These are phyloP conservation scores for Monosporozyma servazzii DNA, from an alignment of 805 yeast genomes.

Conservation along the genomic window DNA sequence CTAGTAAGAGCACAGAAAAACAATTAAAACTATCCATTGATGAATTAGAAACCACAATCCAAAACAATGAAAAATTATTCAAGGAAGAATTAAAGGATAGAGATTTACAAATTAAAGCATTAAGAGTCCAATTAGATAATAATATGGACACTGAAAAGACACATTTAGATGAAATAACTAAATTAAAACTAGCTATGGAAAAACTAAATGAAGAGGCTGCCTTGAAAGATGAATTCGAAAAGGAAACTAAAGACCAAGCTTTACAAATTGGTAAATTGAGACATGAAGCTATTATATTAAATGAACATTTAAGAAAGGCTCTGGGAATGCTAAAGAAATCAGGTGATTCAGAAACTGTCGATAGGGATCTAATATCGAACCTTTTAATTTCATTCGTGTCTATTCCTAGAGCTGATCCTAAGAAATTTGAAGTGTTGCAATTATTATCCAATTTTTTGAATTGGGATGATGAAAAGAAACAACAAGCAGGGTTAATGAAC, in stretches of 20 bases:
- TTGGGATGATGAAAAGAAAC: constrained; percentile 78
- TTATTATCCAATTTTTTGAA: constrained; percentile 72
- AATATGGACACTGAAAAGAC: constrained; percentile 12
- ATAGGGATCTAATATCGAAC: constrained; percentile 81
- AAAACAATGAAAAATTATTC: constrained; percentile 5
- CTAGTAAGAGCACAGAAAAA: constrained; percentile 9
- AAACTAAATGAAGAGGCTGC: constrained; percentile 16
- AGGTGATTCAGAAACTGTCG: constrained; percentile 67
- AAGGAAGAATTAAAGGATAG: constrained; percentile 18
- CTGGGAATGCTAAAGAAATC: constrained; percentile 72
- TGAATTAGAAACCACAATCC: constrained; percentile 22
- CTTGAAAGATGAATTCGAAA: constrained; percentile 34
- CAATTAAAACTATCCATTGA: constrained; percentile 27
- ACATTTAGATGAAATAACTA: constrained; percentile 11
- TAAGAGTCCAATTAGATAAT: constrained; percentile 22
- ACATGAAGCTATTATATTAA: constrained; percentile 87
- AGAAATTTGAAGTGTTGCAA: constrained; percentile 85
- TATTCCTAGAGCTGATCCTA: constrained; percentile 86
- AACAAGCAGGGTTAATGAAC: constrained; percentile 59
- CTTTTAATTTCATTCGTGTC: constrained; percentile 75
- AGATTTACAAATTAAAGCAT: constrained; percentile 20
- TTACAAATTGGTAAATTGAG: constrained; percentile 80
- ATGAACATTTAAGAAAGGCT: constrained; percentile 94
- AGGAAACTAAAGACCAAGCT: constrained; percentile 59
- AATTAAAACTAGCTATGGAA: constrained; percentile 19